A percentile compares a stretch with the other conserved stretches of the same genome.
Evolutionary conservation across 1,284 basidiomycete genomes (phyloP).

Genomic region (Trichosporon sp.): DNA sequence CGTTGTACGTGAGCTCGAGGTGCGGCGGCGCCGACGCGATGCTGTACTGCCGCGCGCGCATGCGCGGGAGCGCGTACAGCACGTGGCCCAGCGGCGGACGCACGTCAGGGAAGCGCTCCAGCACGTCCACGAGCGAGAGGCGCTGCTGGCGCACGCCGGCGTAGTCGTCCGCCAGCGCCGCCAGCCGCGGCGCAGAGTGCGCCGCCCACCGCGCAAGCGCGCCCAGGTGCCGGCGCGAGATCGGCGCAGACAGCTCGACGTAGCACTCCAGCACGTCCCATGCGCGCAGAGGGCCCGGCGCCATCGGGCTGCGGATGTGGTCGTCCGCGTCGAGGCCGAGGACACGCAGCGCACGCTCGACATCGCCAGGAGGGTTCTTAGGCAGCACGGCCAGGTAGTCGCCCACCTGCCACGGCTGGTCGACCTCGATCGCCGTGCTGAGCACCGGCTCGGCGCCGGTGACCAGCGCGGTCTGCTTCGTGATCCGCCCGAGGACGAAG

Average conservation of each 20-base stretch:
- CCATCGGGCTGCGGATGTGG: conserved; percentile 51
- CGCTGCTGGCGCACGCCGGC: neutral
- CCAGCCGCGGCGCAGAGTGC: neutral
- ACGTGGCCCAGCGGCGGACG: conserved; percentile 52
- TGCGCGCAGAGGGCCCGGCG: conserved; percentile 41
- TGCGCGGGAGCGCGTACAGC: conserved; percentile 50
- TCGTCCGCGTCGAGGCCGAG: conserved; percentile 52
- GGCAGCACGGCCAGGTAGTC: conserved; percentile 53
- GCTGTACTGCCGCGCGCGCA: conserved; percentile 55
- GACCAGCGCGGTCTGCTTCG: neutral
- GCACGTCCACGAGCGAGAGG: neutral
- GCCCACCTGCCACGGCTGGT: conserved; percentile 51
- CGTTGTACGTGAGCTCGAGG: conserved; percentile 55
- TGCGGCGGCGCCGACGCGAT: conserved; percentile 56
- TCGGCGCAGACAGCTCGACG: conserved; percentile 10
- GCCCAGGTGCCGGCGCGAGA: neutral
- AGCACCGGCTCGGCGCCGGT: conserved; percentile 38
- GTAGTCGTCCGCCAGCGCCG: neutral
- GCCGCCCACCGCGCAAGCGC: neutral
- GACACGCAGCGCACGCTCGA: conserved; percentile 49
- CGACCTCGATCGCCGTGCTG: conserved; percentile 9
- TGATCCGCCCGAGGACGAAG: neutral
- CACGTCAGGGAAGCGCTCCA: conserved; percentile 34
- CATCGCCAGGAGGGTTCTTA: conserved; percentile 16
- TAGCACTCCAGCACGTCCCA: conserved; percentile 51